phyloP scores from a whole-genome alignment of 768 basidiomycete genomes.

The Phanerodontia chrysosporium region DNA sequence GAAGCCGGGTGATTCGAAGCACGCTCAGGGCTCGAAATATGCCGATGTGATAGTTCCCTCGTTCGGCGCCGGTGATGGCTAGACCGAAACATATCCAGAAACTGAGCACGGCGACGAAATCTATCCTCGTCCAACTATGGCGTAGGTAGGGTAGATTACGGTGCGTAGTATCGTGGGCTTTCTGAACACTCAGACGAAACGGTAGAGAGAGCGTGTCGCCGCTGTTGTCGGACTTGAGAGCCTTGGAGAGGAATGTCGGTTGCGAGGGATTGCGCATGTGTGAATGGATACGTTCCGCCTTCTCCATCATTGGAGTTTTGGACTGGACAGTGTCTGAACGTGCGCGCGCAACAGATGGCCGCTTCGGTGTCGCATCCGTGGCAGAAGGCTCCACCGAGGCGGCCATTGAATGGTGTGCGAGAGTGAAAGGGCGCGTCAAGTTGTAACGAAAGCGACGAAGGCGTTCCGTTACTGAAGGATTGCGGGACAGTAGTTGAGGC shows the following conservation, averaged over 20 bases:
- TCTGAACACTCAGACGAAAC: slow-evolving; percentile 55
- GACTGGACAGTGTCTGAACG: slow-evolving; percentile 28
- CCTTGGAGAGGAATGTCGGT: slow-evolving; percentile 47
- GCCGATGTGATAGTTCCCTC: slow-evolving; percentile 68
- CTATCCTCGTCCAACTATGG: slow-evolving; percentile 90
- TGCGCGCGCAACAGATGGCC: slow-evolving; percentile 15
- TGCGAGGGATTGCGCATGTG: slow-evolving; percentile 41
- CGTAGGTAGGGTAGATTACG: slow-evolving; percentile 83
- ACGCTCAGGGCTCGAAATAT: slow-evolving; percentile 88
- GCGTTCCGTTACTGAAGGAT: slow-evolving; percentile 42
- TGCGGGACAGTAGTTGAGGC: slow-evolving; percentile 37
- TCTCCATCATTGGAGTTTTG: slow-evolving; percentile 30
- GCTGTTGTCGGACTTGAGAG: slow-evolving; percentile 38
- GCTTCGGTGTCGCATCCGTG: slow-evolving; percentile 13
- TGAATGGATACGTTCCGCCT: slow-evolving; percentile 33
- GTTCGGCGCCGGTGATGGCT: slow-evolving; percentile 64
- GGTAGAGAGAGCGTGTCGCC: slow-evolving; percentile 51
- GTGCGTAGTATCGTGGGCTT: slow-evolving; percentile 51
- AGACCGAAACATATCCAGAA: slow-evolving; percentile 87
- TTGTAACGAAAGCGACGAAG: slow-evolving; percentile 42
- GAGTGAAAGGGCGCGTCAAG: slow-evolving; percentile 51
- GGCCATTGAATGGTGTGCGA: slow-evolving; percentile 28
- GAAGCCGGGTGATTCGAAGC: slow-evolving; percentile 72
- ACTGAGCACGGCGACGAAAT: slow-evolving; percentile 76
- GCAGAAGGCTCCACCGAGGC: slow-evolving; percentile 4